Conservation (phyloP, 1,284 basidiomycete genomes). For the Mycena sp. region DNA sequence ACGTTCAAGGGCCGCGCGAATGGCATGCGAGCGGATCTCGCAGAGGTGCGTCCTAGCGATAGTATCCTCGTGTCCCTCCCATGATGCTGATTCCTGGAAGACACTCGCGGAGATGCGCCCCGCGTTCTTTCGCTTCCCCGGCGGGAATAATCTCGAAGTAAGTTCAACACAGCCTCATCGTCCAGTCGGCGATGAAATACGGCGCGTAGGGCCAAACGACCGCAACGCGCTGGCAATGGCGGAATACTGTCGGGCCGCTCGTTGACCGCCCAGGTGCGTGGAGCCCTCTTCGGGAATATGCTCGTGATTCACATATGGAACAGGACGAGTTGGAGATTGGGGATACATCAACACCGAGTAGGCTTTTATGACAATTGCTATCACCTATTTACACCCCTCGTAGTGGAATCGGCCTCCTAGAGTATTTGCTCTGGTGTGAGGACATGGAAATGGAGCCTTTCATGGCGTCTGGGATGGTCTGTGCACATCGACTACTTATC, state of each 20-base stretch:
- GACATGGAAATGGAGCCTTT: constrained; percentile 72
- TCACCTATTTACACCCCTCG: not conserved
- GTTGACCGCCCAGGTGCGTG: constrained; percentile 46
- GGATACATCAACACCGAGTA: constrained; percentile 74
- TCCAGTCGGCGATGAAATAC: constrained; percentile 51
- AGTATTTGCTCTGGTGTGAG: constrained; percentile 73
- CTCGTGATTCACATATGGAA: not conserved
- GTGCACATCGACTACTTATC: no score
- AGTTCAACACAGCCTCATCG: not conserved
- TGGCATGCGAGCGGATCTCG: constrained; percentile 73
- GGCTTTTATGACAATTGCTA: constrained; percentile 25
- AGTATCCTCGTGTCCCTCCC: not conserved
- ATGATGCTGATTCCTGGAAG: constrained; percentile 44
- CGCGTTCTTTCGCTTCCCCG: constrained; percentile 75
- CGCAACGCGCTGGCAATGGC: constrained; percentile 73
- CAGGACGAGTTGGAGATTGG: constrained; percentile 68
- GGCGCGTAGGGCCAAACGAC: constrained; percentile 54
- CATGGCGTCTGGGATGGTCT: constrained; percentile 74
- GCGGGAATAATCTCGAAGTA: constrained; percentile 48
- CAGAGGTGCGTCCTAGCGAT: constrained; percentile 50
- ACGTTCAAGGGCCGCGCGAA: constrained; percentile 72
- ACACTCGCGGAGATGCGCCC: constrained; percentile 68
- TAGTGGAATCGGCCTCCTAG: constrained; percentile 72
- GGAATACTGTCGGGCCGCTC: constrained; percentile 62
- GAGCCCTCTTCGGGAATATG: not conserved